A percentile compares a stretch with the other conserved stretches of the same genome.
Conservation (phyloP, 1,284 basidiomycete species). For the Ganoderma leucocontextum region DNA sequence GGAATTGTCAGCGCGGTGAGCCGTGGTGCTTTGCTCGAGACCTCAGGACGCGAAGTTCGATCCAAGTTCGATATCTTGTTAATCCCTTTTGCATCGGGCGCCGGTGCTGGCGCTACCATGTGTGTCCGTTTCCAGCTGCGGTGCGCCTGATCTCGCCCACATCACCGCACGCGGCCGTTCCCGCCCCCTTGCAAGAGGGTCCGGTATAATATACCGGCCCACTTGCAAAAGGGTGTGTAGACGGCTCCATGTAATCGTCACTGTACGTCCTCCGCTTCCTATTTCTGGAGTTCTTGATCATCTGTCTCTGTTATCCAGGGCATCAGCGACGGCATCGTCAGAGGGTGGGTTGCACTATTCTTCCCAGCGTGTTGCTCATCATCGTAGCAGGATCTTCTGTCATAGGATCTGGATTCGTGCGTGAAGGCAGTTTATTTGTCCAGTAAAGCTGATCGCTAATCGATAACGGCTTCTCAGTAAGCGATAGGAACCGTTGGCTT, state of each 20-base stretch:
- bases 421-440: not conserved
- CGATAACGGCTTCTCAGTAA: constrained; percentile 6
- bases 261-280: constrained; percentile 6
- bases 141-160: too few species aligned
- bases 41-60: too few species aligned
- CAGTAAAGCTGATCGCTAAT: not conserved
- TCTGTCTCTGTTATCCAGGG: not conserved
- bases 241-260: constrained; percentile 20
- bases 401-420: constrained; percentile 27
- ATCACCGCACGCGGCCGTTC: too few species aligned
- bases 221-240: too few species aligned
- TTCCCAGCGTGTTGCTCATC: not conserved
- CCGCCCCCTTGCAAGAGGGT: too few species aligned
- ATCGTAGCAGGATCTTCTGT: constrained; percentile 21
- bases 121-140: too few species aligned
- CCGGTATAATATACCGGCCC: too few species aligned
- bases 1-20: too few species aligned
- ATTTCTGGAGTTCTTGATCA: not conserved
- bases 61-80: too few species aligned
- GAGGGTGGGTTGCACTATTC: constrained; percentile 8
- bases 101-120: too few species aligned
- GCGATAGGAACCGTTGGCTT: constrained; percentile 10
- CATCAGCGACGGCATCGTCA: constrained; percentile 16
- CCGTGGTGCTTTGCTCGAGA: too few species aligned
- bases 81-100: too few species aligned